phyloP scores from a whole-genome alignment of 2,329 filamentous ascomycete genomes.

The Aspergillus oerlinghausenensis region DNA sequence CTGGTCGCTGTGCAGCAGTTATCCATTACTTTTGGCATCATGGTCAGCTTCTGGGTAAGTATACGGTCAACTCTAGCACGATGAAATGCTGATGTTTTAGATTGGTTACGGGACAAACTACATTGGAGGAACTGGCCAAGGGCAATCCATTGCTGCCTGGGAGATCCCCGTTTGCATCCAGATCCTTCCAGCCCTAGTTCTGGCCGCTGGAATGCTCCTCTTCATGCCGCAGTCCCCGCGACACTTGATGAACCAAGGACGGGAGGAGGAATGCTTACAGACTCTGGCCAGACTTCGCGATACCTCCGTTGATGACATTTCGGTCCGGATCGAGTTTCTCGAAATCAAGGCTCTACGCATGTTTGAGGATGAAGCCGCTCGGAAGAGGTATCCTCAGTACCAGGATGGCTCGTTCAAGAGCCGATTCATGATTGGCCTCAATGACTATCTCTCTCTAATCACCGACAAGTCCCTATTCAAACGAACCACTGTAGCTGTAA shows the following conservation, averaged over 20 bases:
- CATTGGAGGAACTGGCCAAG: slow-evolving; percentile 57
- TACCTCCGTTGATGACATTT: slow-evolving; percentile 59
- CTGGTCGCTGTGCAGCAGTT: slow-evolving; percentile 42
- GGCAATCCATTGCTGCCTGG: slow-evolving; percentile 67
- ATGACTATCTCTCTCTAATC: slow-evolving; percentile 29
- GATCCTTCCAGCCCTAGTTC: slow-evolving; percentile 60
- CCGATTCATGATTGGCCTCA: slow-evolving; percentile 59
- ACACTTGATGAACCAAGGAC: slow-evolving; percentile 65
- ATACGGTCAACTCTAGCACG: background rate
- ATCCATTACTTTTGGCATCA: slow-evolving; percentile 42
- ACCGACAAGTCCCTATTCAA: slow-evolving; percentile 34
- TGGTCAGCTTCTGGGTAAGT: slow-evolving; percentile 39
- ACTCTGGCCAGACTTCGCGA: slow-evolving; percentile 62
- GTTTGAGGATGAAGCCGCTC: slow-evolving; percentile 66
- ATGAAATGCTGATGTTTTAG: slow-evolving; percentile 16
- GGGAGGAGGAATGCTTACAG: slow-evolving; percentile 61
- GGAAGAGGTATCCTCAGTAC: slow-evolving; percentile 63
- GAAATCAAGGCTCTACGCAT: slow-evolving; percentile 72
- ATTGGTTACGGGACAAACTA: slow-evolving; percentile 51
- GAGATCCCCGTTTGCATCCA: slow-evolving; percentile 69
- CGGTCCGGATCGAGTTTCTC: slow-evolving; percentile 69
- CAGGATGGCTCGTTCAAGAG: slow-evolving; percentile 59
- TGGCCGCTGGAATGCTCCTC: slow-evolving; percentile 62
- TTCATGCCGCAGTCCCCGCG: slow-evolving; percentile 77
- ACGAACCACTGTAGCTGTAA: slow-evolving; percentile 37